These are phyloP conservation scores for Neotropicomus parvogracilis DNA, from an alignment of 1,284 basidiomycete species.

Conservation along the genomic window DNA sequence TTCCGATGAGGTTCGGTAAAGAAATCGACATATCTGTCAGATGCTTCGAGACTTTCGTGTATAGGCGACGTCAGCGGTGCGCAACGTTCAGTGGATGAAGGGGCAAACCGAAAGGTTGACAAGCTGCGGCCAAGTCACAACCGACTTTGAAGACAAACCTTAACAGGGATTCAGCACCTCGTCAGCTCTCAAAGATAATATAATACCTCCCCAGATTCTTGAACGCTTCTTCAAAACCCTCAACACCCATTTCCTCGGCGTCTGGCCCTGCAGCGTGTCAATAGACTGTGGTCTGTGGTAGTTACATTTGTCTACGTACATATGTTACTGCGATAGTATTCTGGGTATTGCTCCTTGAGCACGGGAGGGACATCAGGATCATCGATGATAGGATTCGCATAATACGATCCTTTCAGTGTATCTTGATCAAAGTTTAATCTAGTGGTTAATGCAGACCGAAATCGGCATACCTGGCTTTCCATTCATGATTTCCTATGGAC, in stretches of 20 bases:
- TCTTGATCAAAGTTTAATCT: conserved; percentile 43
- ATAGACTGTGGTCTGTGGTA: not conserved
- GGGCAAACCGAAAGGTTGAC: conserved; percentile 77
- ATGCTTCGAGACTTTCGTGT: conserved; percentile 52
- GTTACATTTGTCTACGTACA: conserved; percentile 42
- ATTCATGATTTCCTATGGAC: conserved; percentile 84
- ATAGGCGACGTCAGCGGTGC: conserved; percentile 3
- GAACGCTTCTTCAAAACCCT: conserved; percentile 82
- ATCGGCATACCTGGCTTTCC: conserved; percentile 66
- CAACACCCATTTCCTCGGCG: conserved; percentile 52
- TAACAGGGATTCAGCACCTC: not conserved
- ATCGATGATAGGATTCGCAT: conserved; percentile 82
- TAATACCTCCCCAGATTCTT: conserved; percentile 72
- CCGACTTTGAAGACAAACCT: conserved; percentile 81
- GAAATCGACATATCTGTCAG: conserved; percentile 62
- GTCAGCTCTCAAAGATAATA: not conserved
- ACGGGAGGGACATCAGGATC: conserved; percentile 53
- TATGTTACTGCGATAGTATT: conserved; percentile 78
- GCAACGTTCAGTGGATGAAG: not conserved
- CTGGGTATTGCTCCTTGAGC: conserved; percentile 57
- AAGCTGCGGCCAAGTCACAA: conserved; percentile 74
- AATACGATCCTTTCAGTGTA: conserved; percentile 85
- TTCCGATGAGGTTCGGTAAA: conserved; percentile 57
- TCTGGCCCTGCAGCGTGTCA: conserved; percentile 61
- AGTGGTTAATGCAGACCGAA: not conserved